Evolutionary conservation across 129 eudicot species (phyloP).

Genomic region (Lonicera japonica): DNA sequence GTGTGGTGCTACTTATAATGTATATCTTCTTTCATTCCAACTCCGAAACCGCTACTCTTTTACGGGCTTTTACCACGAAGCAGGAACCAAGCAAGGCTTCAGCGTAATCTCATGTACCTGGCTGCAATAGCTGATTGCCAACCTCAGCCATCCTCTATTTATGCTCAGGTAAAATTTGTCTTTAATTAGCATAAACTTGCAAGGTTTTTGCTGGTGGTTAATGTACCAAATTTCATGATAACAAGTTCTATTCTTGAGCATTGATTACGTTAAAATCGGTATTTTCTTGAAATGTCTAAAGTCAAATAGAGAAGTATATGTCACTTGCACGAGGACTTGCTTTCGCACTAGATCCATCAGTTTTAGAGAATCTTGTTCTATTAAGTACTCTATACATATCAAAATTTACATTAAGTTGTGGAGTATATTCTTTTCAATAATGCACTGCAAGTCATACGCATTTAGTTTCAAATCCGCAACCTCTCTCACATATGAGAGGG

Average conservation of each 20-base stretch:
- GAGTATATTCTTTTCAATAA: too few relatives aligned
- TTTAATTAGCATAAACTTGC: neutral
- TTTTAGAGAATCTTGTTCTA: too few relatives aligned
- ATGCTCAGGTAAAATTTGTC: constrained; percentile 30
- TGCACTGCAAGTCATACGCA: too few relatives aligned
- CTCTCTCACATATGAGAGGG: too few relatives aligned
- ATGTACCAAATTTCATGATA: neutral
- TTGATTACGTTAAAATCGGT: neutral
- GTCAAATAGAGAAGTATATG: too few relatives aligned
- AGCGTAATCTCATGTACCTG: constrained; percentile 52
- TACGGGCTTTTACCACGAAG: neutral
- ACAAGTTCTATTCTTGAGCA: neutral
- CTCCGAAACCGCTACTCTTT: neutral
- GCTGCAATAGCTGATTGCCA: constrained; percentile 61
- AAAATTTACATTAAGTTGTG: too few relatives aligned
- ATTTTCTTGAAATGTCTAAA: too few relatives aligned
- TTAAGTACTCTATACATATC: too few relatives aligned
- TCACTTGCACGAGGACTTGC: too few relatives aligned
- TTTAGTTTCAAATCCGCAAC: too few relatives aligned
- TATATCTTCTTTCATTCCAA: neutral
- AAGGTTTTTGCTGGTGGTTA: neutral
- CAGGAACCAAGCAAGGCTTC: constrained; percentile 56
- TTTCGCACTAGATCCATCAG: too few relatives aligned
- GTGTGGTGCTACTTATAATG: neutral
- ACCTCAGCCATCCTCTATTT: constrained; percentile 39